These are phyloP conservation scores for Tetrapyrgos nigripes DNA, from an alignment of 1,284 basidiomycete species.

Conservation along the genomic window DNA sequence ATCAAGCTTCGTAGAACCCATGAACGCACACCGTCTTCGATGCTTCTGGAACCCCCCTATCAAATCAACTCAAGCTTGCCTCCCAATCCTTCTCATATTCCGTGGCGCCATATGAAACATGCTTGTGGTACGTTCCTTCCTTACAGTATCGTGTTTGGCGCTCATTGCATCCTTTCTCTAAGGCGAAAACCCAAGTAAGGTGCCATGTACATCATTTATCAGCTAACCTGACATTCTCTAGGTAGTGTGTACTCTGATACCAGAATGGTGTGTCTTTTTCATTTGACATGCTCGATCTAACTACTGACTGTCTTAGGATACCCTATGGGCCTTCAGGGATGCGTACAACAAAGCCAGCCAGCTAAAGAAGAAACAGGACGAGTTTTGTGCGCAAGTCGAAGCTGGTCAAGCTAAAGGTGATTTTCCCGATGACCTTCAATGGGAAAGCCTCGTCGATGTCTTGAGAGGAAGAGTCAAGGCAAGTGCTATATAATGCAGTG, in stretches of 20 bases:
- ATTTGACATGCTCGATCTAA: slow-evolving; percentile 4
- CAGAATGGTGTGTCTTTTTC: slow-evolving; percentile 43
- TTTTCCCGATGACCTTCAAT: slow-evolving; percentile 81
- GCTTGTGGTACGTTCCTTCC: slow-evolving; percentile 15
- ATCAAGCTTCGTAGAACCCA: slow-evolving; percentile 52
- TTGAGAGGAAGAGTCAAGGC: slow-evolving; percentile 80
- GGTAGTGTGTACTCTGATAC: slow-evolving; percentile 37
- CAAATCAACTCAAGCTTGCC: slow-evolving; percentile 13
- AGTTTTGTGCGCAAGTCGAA: slow-evolving; percentile 63
- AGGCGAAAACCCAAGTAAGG: slow-evolving; percentile 20
- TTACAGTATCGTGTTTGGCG: background rate
- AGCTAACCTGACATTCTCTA: slow-evolving; percentile 5
- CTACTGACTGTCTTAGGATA: slow-evolving; percentile 45
- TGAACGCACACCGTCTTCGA: slow-evolving; percentile 45
- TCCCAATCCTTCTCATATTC: slow-evolving; percentile 1
- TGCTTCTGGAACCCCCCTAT: slow-evolving; percentile 49
- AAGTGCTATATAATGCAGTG: slow-evolving; percentile 7
- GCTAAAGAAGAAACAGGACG: slow-evolving; percentile 76
- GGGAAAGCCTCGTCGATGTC: slow-evolving; percentile 85
- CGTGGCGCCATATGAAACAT: slow-evolving; percentile 23
- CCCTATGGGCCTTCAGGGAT: slow-evolving; percentile 64
- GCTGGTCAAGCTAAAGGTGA: slow-evolving; percentile 57
- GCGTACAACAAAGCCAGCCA: slow-evolving; percentile 72
- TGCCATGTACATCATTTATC: slow-evolving; percentile 37
- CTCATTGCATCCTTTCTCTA: background rate